These are phyloP conservation scores for Juncus effusus DNA, from an alignment of 176 grass and related monocot genomes.

Conservation along the genomic window DNA sequence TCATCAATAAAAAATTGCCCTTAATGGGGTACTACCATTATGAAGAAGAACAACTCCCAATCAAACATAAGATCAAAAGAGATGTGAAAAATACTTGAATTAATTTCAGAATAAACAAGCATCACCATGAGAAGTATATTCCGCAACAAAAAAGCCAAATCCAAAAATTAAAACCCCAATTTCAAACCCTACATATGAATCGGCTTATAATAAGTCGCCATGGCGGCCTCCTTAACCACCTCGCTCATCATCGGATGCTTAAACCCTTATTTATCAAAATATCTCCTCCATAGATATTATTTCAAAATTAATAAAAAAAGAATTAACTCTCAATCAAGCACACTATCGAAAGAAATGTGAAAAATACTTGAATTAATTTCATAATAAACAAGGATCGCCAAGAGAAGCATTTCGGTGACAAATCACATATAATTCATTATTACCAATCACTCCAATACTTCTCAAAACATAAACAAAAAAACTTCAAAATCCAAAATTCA, in stretches of 20 bases:
- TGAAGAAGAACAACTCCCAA: no score
- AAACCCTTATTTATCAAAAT: no score
- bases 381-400: conserved; percentile 15
- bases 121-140: not conserved
- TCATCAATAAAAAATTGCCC: no score
- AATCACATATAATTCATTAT: conserved; percentile 24
- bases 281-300: no score
- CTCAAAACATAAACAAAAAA: conserved; percentile 13
- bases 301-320: no score
- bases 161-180: not conserved
- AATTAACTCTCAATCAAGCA: no score
- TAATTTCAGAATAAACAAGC: conserved; percentile 19
- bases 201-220: conserved; percentile 65
- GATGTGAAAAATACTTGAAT: no score
- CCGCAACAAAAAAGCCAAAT: conserved; percentile 4
- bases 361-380: not conserved
- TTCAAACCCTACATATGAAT: conserved; percentile 47
- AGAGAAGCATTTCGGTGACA: no score
- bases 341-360: no score
- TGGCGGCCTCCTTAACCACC: conserved; percentile 37
- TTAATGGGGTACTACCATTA: no score
- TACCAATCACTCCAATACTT: conserved; percentile 9
- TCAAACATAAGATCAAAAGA: no score
- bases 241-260: conserved; percentile 40
- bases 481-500: not conserved